Evolutionary conservation across 192 early-diverging fungal species (phyloP).

Genomic region (Anaeromyces robustus): DNA sequence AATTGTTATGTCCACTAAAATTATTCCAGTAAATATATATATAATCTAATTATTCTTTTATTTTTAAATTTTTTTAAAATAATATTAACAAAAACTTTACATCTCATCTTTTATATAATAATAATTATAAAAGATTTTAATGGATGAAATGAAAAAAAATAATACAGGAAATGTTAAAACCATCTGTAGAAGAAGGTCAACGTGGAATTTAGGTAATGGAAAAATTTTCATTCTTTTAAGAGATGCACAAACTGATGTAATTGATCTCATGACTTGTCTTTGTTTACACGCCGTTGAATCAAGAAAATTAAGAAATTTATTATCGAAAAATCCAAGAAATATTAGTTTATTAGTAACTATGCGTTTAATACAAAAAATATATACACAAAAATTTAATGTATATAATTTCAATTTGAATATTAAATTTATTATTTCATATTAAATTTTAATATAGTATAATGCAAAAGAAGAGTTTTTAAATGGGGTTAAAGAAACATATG

Average conservation of each 20-base stretch:
- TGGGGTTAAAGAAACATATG: background rate
- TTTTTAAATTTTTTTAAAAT: too few relatives aligned
- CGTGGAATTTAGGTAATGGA: background rate
- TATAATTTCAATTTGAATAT: too few relatives aligned
- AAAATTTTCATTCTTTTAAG: background rate
- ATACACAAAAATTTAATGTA: too few relatives aligned
- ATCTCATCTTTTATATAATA: background rate
- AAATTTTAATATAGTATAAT: background rate
- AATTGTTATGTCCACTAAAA: constrained; percentile 2
- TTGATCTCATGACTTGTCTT: constrained; percentile 5
- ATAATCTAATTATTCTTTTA: too few relatives aligned
- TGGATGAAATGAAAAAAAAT: background rate
- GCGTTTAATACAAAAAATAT: too few relatives aligned
- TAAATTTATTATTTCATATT: background rate
- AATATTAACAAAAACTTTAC: too few relatives aligned
- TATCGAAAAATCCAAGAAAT: background rate
- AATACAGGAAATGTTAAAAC: background rate
- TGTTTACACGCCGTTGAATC: constrained; percentile 3
- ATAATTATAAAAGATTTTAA: background rate
- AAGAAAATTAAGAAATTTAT: background rate
- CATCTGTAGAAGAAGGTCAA: background rate
- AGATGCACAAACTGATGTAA: constrained; percentile 1
- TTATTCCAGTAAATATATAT: background rate
- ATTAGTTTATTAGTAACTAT: background rate
- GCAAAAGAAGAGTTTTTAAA: background rate